Base-by-base conservation (phyloP, 495 filamentous ascomycete genomes). In the Trichoderma orchidacearum region DNA sequence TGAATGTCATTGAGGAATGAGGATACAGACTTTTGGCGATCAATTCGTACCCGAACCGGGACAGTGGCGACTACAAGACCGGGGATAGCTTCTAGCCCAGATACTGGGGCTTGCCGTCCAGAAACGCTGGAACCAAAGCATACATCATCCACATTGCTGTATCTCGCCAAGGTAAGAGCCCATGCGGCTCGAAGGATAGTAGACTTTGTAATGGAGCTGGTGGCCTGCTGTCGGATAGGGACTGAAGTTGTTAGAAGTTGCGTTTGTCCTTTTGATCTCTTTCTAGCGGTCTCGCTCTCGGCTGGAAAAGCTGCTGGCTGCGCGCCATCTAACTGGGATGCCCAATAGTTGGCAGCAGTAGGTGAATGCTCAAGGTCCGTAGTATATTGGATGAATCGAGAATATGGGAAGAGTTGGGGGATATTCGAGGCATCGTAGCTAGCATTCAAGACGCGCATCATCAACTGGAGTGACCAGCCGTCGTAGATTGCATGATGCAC, bases 51-150 rank as follows among this genome's bases (percentile, higher is more conserved):
- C 1, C 81, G 71, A 13, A 78, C 64, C 2, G 83, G 83, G 0
- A 84, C 64, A 0, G 83, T 84, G 18, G 81, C 73, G 45, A 85
- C 76, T 1, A 81, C 68, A 0, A 82, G 73, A 0, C 77, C 80
- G 6, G 70, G 61, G 45, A 80, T 75, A 18, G 70, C 64, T 18
- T 67, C 66, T 15, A 83, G 63, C 21, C 73, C 77, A 6, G 63
- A 54, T 0, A 82, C 59, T 11, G 70, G 62, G 8, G 71, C 69
- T 21, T 72, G 67, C 0, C 81, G 68, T 28, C 80, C 80, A 55
- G 69, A 72, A 17, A 77, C 63, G 11, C 73, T 56, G 53, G 75
- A 69, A 13, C 74, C 74, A 55, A 77, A 77, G 9, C 76, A 69
- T 6, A 77, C 67, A 5, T 76, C 74, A 21, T 68, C 61, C 0